phyloP scores from a whole-genome alignment of 805 yeast genomes.

The Cyberlindnera suaveolens region DNA sequence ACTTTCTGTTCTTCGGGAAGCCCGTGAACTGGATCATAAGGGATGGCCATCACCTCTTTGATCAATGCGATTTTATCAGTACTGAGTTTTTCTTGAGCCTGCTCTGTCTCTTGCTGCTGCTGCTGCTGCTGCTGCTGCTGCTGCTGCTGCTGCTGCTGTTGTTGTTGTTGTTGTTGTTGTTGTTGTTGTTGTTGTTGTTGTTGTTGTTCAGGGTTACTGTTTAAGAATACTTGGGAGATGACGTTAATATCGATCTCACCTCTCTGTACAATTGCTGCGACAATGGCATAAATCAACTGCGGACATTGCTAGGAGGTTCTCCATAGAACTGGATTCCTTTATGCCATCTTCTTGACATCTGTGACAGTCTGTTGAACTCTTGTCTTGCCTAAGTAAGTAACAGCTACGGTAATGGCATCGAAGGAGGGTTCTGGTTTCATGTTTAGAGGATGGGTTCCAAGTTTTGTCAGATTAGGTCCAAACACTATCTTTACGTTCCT shows the following conservation, averaged over 20 bases:
- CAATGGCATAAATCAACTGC: constrained; percentile 76
- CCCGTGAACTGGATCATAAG: constrained; percentile 43
- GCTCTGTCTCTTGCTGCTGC: constrained; percentile 1
- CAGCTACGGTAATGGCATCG: constrained; percentile 39
- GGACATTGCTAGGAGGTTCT: constrained; percentile 63
- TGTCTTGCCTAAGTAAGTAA: constrained; percentile 40
- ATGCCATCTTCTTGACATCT: constrained; percentile 56
- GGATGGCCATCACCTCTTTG: constrained; percentile 43
- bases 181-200: no score
- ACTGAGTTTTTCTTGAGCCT: constrained; percentile 17
- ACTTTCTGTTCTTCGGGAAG: constrained; percentile 46
- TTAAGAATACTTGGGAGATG: constrained; percentile 34
- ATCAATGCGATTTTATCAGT: constrained; percentile 40
- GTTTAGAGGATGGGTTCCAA: constrained; percentile 90
- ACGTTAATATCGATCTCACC: constrained; percentile 3
- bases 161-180: no score
- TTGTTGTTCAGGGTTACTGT: not conserved
- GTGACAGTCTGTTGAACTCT: constrained; percentile 42
- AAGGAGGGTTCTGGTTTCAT: constrained; percentile 72
- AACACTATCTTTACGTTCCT: constrained; percentile 66
- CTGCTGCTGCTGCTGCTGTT: no score
- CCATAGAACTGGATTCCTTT: constrained; percentile 53
- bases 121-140: not conserved
- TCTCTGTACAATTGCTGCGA: constrained; percentile 52
- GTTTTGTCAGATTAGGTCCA: constrained; percentile 82